Percentiles rank a stretch among this genome's conserved stretches.
phyloP scores from a whole-genome alignment of 2,329 filamentous ascomycete species.

The Septoria linicola region DNA sequence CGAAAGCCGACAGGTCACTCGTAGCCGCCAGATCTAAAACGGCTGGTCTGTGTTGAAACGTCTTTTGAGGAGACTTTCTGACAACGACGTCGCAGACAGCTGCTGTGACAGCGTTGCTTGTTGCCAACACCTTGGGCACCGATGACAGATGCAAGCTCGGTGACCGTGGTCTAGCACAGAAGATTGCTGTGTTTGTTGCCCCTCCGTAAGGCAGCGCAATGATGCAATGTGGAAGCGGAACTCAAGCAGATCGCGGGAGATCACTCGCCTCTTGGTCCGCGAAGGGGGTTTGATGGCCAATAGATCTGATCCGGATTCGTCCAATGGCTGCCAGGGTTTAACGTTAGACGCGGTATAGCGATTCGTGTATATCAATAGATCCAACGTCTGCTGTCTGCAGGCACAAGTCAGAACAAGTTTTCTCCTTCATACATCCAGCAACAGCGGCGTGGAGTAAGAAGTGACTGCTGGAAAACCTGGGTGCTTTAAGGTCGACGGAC shows the following conservation, averaged over 20 bases:
- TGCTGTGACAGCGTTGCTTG: slow-evolving; percentile 4
- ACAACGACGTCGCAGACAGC: slow-evolving; percentile 14
- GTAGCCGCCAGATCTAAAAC: slow-evolving; percentile 14
- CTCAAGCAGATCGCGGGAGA: slow-evolving; percentile 14
- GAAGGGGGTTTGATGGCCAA: background rate
- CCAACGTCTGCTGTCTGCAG: slow-evolving; percentile 4
- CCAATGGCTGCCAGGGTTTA: slow-evolving; percentile 5
- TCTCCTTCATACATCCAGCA: slow-evolving; percentile 1
- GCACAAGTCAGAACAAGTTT: slow-evolving; percentile 1
- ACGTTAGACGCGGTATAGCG: background rate
- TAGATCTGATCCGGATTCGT: background rate
- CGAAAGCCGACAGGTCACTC: slow-evolving; percentile 9
- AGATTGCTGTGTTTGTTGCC: slow-evolving; percentile 7
- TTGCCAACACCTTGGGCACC: too few relatives aligned
- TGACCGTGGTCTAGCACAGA: slow-evolving; percentile 1
- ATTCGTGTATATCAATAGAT: slow-evolving; percentile 7
- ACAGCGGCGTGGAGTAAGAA: slow-evolving; percentile 6
- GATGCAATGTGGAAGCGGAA: slow-evolving; percentile 6
- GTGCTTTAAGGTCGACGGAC: slow-evolving; percentile 1
- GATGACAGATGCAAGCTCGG: slow-evolving; percentile 1
- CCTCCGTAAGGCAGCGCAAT: slow-evolving; percentile 8
- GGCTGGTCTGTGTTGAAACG: slow-evolving; percentile 17
- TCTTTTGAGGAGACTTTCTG: background rate
- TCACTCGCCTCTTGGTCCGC: slow-evolving; percentile 12
- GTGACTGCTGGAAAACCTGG: background rate